A percentile compares a stretch with the other conserved stretches of the same genome.
phyloP scores from a whole-genome alignment of 2,329 filamentous ascomycete species.

The Fusarium mangiferae region DNA sequence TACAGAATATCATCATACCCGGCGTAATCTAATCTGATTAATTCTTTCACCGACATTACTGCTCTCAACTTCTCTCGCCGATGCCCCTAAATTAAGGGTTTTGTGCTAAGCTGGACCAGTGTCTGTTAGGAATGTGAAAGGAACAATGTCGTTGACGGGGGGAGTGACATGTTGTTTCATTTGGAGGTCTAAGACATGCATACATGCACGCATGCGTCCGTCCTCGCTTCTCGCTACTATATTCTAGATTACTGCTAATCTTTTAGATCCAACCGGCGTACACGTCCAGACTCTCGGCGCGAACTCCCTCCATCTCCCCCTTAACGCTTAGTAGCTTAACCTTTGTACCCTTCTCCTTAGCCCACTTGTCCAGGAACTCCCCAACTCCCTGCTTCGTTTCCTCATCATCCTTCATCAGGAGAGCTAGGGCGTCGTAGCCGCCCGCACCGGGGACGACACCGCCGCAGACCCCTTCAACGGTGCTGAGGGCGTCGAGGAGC shows the following conservation, averaged over 20 bases:
- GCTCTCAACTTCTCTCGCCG: neutral
- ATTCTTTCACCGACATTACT: neutral
- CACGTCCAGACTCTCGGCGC: conserved; percentile 56
- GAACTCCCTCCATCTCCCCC: conserved; percentile 77
- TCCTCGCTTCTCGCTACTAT: conserved; percentile 10
- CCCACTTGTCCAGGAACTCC: conserved; percentile 74
- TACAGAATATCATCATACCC: conserved; percentile 25
- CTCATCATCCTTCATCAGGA: conserved; percentile 80
- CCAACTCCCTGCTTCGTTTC: conserved; percentile 70
- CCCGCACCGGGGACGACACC: conserved; percentile 95
- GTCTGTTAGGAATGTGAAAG: conserved; percentile 24
- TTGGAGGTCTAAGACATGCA: conserved; percentile 26
- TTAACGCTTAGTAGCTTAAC: conserved; percentile 76
- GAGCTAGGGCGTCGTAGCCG: conserved; percentile 87
- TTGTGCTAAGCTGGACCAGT: neutral
- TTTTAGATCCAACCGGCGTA: conserved; percentile 58
- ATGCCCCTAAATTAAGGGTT: neutral
- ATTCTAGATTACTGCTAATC: neutral
- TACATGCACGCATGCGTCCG: neutral
- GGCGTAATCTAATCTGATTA: conserved; percentile 35
- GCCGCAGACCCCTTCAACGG: conserved; percentile 82
- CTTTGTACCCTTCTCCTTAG: conserved; percentile 64
- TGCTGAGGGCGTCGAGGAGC: conserved; percentile 80
- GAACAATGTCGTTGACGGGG: conserved; percentile 24
- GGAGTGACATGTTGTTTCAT: conserved; percentile 20